Evolutionary conservation across 2,329 filamentous ascomycete species (phyloP), one percentile per base, ranked within the genome.

Genomic region (Microascus cirrosus): DNA sequence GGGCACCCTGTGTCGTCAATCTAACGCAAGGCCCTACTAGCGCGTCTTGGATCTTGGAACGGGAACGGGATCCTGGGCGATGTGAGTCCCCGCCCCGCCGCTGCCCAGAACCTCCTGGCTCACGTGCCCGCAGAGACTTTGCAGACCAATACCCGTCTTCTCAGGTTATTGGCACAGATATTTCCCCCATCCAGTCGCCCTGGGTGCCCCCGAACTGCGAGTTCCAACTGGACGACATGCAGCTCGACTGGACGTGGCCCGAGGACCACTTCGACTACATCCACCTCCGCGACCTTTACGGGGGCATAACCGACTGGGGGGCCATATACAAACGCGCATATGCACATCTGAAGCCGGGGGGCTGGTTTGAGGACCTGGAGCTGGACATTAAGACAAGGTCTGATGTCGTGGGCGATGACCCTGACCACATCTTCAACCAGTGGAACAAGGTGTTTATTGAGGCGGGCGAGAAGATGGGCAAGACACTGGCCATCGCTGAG

Each of bases 41-140:
- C 63, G 54, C 34, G 59, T 63, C 1, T 65, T 82, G 22, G 77
- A 81, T 59, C 68, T 82, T 10, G 77, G 79, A 51, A 83, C 80
- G 2, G 82, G 81, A 28, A 79, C 79, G 1, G 80, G 80, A 32
- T 75, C 80, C 57, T 82, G 78, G 80, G 76, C 79, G 2, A 67
- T 63, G 66, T 66, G 48, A 78, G 82, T 61, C 56, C 55, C 48
- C 24, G 4, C 28, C 11, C 3, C 28, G 42, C 42, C 35, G 6
- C n/a, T 24, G 22, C 12, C 7, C 32, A 20, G 52, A 22, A 48
- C 1, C 36, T 34, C n/a, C 35, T 32, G 24, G 20, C 8, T 12
- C 1, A 57, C 55, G 5, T 13, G 2, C 2, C 12, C 35, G 42
- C 45, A 83, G 84, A 57, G 81, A 82, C 60, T 67, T 72, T 56